Percentiles rank a stretch among this genome's conserved stretches.
Evolutionary conservation across 202 grass and related monocot species (phyloP).

Genomic region (Saccharum hybrid): DNA sequence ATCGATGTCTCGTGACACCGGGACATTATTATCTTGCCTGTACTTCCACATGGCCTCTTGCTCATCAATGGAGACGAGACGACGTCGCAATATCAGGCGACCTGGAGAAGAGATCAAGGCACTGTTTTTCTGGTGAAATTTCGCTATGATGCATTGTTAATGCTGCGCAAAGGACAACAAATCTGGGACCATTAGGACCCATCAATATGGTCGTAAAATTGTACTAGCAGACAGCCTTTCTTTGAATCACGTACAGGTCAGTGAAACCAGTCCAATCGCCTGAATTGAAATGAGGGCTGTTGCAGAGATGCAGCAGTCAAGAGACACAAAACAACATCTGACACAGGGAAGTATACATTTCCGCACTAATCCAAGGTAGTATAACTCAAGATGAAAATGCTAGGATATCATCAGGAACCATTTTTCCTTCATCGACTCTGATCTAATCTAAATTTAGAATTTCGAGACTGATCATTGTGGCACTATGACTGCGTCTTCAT

Average conservation of each 20-base stretch:
- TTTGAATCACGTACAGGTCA: too few species aligned
- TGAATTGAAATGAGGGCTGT: too few species aligned
- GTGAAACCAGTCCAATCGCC: too few species aligned
- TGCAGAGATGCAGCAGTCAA: too few species aligned
- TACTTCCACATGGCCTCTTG: constrained; percentile 39
- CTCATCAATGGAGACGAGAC: constrained; percentile 23
- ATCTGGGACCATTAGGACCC: constrained; percentile 24
- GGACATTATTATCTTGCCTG: constrained; percentile 35
- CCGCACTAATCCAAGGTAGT: neutral
- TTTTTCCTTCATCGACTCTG: neutral
- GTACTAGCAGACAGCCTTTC: too few species aligned
- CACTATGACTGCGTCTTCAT: constrained; percentile 19
- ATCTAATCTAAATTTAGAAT: neutral
- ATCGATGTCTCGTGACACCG: constrained; percentile 22
- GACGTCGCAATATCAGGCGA: constrained; percentile 1
- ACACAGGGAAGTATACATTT: neutral
- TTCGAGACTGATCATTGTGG: neutral
- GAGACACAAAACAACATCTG: neutral
- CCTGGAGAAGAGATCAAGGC: neutral
- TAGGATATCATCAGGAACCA: constrained; percentile 1
- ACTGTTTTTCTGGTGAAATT: neutral
- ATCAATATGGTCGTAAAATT: too few species aligned
- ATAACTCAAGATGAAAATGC: constrained; percentile 21
- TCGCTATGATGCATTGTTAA: neutral
- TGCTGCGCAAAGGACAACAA: constrained; percentile 10